A percentile compares a stretch with the other conserved stretches of the same genome.
Conservation (phyloP, 1,284 basidiomycete species). For the Irpex sp. region DNA sequence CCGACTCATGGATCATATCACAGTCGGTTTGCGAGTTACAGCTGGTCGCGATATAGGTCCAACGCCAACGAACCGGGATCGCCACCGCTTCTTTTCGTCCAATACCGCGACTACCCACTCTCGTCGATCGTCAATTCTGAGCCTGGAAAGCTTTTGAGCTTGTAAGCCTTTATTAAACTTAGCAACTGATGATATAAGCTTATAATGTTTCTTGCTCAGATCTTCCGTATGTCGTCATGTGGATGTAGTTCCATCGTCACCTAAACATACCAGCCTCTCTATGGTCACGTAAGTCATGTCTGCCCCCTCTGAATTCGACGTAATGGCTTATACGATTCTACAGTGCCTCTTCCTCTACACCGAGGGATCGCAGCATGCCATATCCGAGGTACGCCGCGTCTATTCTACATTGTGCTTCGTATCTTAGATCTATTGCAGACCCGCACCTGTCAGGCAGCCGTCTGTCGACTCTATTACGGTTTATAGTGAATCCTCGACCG, state of each 20-base stretch:
- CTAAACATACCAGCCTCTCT: conserved; percentile 8
- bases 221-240: not conserved
- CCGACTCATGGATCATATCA: conserved; percentile 2
- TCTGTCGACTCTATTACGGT: not conserved
- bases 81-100: conserved; percentile 20
- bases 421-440: not conserved
- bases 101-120: conserved; percentile 16
- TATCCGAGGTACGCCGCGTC: conserved; percentile 6
- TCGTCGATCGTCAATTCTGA: not conserved
- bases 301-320: not conserved
- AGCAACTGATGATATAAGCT: not conserved
- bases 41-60: conserved; percentile 34
- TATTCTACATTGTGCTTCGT: not conserved
- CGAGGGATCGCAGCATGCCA: conserved; percentile 3
- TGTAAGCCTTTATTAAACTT: not conserved
- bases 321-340: not conserved
- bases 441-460: not conserved
- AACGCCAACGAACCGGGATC: conserved; percentile 13
- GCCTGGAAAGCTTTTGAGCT: not conserved
- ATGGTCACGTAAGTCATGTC: conserved; percentile 9
- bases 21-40: conserved; percentile 33
- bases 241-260: not conserved
- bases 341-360: conserved; percentile 4
- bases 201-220: not conserved
- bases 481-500: not conserved